These are phyloP conservation scores for Eucalyptus polybractea DNA, from an alignment of 345 rosid genomes.

Conservation along the genomic window DNA sequence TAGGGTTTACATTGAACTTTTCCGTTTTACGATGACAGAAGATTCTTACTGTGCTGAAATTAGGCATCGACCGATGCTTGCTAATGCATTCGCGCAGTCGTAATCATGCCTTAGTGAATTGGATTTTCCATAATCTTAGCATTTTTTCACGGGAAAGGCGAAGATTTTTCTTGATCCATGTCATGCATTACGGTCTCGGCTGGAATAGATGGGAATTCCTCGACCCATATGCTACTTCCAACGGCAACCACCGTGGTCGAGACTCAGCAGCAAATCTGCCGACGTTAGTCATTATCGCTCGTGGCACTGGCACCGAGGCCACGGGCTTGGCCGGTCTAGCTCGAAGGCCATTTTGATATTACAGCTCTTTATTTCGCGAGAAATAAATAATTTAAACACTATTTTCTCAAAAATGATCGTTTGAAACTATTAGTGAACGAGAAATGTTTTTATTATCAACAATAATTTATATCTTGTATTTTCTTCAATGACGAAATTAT, in stretches of 20 bases:
- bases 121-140: too few relatives aligned
- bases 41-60: not conserved
- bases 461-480: not conserved
- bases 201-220: too few relatives aligned
- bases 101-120: too few relatives aligned
- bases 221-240: too few relatives aligned
- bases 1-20: not conserved
- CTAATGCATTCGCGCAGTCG: too few relatives aligned
- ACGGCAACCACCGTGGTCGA: too few relatives aligned
- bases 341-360: not conserved
- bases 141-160: too few relatives aligned
- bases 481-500: not conserved
- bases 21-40: not conserved
- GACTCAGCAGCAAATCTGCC: too few relatives aligned
- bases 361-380: fast-evolving
- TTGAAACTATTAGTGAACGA: fast-evolving
- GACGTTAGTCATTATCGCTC: too few relatives aligned
- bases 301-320: not conserved
- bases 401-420: fast-evolving
- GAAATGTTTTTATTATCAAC: not conserved
- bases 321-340: not conserved
- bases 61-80: too few relatives aligned
- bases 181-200: too few relatives aligned
- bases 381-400: fast-evolving
- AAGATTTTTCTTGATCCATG: too few relatives aligned